Evolutionary conservation across 805 yeast species (phyloP).

Genomic region (Kregervanrija delftensis): DNA sequence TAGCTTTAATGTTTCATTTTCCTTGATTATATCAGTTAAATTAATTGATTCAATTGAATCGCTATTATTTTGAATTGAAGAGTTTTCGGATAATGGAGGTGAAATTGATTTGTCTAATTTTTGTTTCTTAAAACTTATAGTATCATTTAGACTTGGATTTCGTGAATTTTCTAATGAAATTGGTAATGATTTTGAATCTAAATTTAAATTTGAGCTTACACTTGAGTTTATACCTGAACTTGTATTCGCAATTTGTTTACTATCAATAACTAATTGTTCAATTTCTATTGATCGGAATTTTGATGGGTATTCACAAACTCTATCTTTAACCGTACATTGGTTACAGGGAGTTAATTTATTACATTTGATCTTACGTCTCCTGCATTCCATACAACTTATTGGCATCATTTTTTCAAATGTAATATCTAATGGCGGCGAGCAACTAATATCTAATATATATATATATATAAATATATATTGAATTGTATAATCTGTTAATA

Average conservation of each 20-base stretch:
- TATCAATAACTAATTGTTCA: slow-evolving; percentile 18
- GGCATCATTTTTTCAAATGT: slow-evolving; percentile 20
- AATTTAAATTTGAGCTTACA: background rate
- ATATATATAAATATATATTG: too few species aligned
- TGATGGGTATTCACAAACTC: slow-evolving; percentile 39
- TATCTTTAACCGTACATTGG: slow-evolving; percentile 33
- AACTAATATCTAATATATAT: too few species aligned
- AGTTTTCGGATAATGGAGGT: too few species aligned
- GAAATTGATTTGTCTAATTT: too few species aligned
- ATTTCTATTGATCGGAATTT: slow-evolving; percentile 39
- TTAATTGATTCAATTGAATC: background rate
- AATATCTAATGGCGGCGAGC: too few species aligned
- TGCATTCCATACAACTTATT: slow-evolving; percentile 28
- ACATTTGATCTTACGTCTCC: slow-evolving; percentile 31
- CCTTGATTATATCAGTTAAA: slow-evolving; percentile 15
- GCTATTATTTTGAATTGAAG: background rate
- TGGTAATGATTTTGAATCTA: background rate
- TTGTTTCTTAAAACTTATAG: background rate
- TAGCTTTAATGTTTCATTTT: slow-evolving; percentile 24
- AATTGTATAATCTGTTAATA: too few species aligned
- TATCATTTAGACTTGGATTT: background rate
- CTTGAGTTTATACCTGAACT: too few species aligned
- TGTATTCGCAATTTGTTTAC: background rate
- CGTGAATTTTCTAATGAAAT: background rate
- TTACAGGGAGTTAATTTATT: slow-evolving; percentile 36